Percentiles rank a stretch among this genome's conserved stretches.
Conservation (phyloP, 805 yeast genomes). For the Saccharomyces eubayanus region DNA sequence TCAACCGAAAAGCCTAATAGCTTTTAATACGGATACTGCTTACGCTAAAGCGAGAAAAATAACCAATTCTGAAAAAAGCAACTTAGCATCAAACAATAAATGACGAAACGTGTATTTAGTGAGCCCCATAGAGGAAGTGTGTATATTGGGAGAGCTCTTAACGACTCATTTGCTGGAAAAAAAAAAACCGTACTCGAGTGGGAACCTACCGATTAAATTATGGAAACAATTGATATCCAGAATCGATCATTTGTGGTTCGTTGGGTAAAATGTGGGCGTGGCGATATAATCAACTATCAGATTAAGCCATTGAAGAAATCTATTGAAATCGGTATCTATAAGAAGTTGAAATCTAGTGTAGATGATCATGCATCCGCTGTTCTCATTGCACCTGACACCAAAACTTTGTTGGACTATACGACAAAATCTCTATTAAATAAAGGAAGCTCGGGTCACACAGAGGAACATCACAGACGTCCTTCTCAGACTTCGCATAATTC, state of each 20-base stretch:
- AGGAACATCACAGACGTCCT: slow-evolving; percentile 2
- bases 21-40: background rate
- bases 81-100: background rate
- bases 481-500: background rate
- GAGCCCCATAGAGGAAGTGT: background rate
- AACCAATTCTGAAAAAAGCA: background rate
- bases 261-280: slow-evolving; percentile 76
- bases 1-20: background rate
- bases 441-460: slow-evolving; percentile 10
- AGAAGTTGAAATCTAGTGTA: slow-evolving; percentile 18
- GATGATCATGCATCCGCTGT: slow-evolving; percentile 16
- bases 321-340: slow-evolving; percentile 36
- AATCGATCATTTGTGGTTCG: slow-evolving; percentile 82
- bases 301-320: slow-evolving; percentile 69
- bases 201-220: slow-evolving; percentile 17
- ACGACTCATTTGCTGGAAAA: background rate
- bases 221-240: slow-evolving; percentile 90
- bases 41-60: background rate
- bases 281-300: slow-evolving; percentile 65
- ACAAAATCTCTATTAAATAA: slow-evolving; percentile 16
- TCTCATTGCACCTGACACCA: slow-evolving; percentile 29
- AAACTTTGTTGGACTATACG: slow-evolving; percentile 21
- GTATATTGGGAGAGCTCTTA: background rate
- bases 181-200: background rate
- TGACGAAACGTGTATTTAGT: background rate